Base-by-base conservation (phyloP, 148 eudicot species). In the Rhododendron henanense region DNA sequence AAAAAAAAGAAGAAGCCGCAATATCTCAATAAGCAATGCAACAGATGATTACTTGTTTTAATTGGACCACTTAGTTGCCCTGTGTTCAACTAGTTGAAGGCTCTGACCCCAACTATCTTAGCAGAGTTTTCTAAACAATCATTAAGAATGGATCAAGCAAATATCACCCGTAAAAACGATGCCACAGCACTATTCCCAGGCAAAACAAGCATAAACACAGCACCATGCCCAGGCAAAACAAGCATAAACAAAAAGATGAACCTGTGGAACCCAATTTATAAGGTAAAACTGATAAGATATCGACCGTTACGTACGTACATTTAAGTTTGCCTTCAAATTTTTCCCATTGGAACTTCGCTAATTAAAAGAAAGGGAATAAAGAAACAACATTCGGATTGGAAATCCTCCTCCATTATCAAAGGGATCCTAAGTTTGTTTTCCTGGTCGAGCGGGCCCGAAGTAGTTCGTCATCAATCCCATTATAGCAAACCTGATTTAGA, bases 401-500 rank as follows among this genome's bases (percentile, higher is more conserved):
- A 48, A 25, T 50, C 80, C 25, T 0, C 2, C 8, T 47, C 63
- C 31, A 19, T 19, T n/a, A 33, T 50, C 35, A 3, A 51, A 51
- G 67, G 21, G 41, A 84, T 57, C 82, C 61, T 44, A 85, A 77
- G 74, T 57, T 41, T 78, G 23, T 76, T 47, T 53, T 14, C 15
- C 82, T 8, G 86, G 86, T 75, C 85, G 81, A 84, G 88, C 84
- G 7, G 93, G 93, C 33, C 93, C 92, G 81, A 91, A 87, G 91
- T 93, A 93, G 87, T 91, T 93, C 0, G 93, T 91, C 61, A 89
- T 82, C 87, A 93, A 82, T 79, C 95, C 95, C 95, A 93, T 93
- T 44, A 93, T 86, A 41, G 93, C 93, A 88, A 93, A 93, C 95
- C 95, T 93, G 88, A 47, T 9, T 47, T 59, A 37, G 19, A 87